Evolutionary conservation across 805 yeast species (phyloP), one percentile per base, ranked within the genome.

Genomic region (Wickerhamomyces bisporus): DNA sequence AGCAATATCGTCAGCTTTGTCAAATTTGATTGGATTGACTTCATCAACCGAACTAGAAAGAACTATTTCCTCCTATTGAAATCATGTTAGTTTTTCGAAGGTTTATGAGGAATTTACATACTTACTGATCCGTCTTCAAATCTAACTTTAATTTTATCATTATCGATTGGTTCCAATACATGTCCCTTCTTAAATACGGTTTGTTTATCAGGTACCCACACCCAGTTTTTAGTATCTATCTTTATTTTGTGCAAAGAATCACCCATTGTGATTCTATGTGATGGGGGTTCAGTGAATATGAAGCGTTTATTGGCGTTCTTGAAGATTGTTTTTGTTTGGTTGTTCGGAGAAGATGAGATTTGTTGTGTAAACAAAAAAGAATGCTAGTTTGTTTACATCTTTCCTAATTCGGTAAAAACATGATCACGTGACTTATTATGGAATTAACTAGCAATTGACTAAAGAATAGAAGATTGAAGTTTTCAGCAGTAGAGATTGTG

Each of bases 1-100:
- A 0, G 98, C 98, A 89, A 93, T 86, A 53, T 93, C 96, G 49
- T 84, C 79, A 43, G 94, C 91, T 51, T 79, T 82, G 60, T 93
- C 94, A 60, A 93, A 93, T 49, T 85, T 84, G 8, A 80, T 69
- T 1, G 99, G 98, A 55, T 93, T 93, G 36, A 89, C 86, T 51
- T 75, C 77, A 47, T 81, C 81, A 17, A 68, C 71, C 36, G 64
- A 60, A 16, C 57, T 59, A 10, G 70, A 64, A 19, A 68, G 66
- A 5, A 77, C 66, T n/a, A 61, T 57, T 35, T 64, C 48, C 29
- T 58, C 51, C 48, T 48, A 12, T 9, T 6, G 8, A 7, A 8
- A 7, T 1, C 5, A 14, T 15, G 46, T 44, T 39, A 44, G 50
- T 38, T 30, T 5, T 8, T 10, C 14, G n/a, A n/a, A n/a, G n/a